phyloP scores from a whole-genome alignment of 2,329 filamentous ascomycete genomes.

The Aspergillus ochraceoroseus region DNA sequence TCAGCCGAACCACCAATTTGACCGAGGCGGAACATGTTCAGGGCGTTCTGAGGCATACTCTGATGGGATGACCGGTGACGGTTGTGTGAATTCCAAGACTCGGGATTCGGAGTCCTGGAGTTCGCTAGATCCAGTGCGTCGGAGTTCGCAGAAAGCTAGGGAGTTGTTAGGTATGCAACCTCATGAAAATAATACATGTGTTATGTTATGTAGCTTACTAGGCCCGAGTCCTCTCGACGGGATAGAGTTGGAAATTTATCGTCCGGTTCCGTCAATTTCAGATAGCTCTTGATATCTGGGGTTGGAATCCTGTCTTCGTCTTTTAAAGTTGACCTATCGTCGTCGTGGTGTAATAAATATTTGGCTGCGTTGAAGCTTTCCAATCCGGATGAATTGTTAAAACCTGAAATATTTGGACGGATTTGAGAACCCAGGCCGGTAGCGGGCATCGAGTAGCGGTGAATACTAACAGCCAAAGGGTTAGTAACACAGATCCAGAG shows the following conservation, averaged over 20 bases:
- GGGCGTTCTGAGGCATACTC: slow-evolving; percentile 54
- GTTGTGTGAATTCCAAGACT: slow-evolving; percentile 61
- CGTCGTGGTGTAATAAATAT: slow-evolving; percentile 82
- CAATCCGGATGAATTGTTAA: slow-evolving; percentile 47
- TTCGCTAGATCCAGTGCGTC: slow-evolving; percentile 74
- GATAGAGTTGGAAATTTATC: slow-evolving; percentile 74
- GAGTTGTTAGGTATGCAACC: slow-evolving; percentile 41
- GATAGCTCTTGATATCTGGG: slow-evolving; percentile 63
- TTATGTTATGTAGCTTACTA: slow-evolving; percentile 44
- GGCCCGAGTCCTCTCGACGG: slow-evolving; percentile 49
- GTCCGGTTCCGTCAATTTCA: slow-evolving; percentile 67
- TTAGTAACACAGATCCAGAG: slow-evolving; percentile 8
- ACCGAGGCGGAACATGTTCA: slow-evolving; percentile 41
- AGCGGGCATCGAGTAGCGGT: slow-evolving; percentile 92
- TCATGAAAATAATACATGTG: neutral
- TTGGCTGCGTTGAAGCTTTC: slow-evolving; percentile 81
- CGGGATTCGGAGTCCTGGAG: slow-evolving; percentile 61
- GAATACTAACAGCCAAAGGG: slow-evolving; percentile 53
- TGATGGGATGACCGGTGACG: slow-evolving; percentile 63
- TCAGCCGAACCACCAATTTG: slow-evolving; percentile 31
- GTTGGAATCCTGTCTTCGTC: slow-evolving; percentile 52
- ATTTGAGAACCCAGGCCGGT: slow-evolving; percentile 41
- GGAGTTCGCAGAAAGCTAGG: slow-evolving; percentile 72
- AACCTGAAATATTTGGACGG: slow-evolving; percentile 29
- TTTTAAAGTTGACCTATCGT: slow-evolving; percentile 51